Base-by-base conservation (phyloP, 345 rosid species). In the Conringia planisiliqua region DNA sequence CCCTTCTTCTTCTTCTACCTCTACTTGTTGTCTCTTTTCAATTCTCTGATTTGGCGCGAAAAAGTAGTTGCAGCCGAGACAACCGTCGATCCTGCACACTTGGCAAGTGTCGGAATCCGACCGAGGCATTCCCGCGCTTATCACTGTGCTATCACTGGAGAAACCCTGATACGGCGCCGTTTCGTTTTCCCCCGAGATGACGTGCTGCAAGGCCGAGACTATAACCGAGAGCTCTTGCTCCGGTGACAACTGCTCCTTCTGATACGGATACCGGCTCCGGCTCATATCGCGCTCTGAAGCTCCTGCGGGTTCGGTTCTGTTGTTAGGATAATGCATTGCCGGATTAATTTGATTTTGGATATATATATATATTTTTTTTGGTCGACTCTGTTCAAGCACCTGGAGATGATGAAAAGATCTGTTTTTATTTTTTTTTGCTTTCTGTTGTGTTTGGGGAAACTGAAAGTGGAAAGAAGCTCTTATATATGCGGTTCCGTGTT, bases 61-160 rank as follows among this genome's bases (percentile, higher is more conserved):
- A 87, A 95, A 95, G 83, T 82, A 82, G 35, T 86, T 48, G 79
- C 99, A 95, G 11, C 94, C 93, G 3, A 88, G 78, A 71, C 99
- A 92, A 1, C 92, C 97, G 10, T 76, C 71, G 70, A 87, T 86
- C 24, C 58, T 79, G 75, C 97, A 92, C 3, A 83, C 76, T 30
- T 64, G 82, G 33, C 99, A 95, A 75, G 85, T 85, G 82, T 84
- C 88, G 7, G 76, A 66, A 54, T 76, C 89, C 0, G 81, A 63
- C 22, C 81, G 69, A 18, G 78, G 84, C 16, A 77, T 78, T 66
- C 77, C 77, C 72, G 77, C 73, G 68, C 77, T 60, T 2, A 78
- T 78, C 77, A 78, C 77, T 33, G 81, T 78, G 32, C 73, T 78
- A 0, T 66, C 59, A 0, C 72, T 18, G 22, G 75, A 70, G 6